phyloP scores from a whole-genome alignment of 257 asterid species.

The Buddleja alternifolia region DNA sequence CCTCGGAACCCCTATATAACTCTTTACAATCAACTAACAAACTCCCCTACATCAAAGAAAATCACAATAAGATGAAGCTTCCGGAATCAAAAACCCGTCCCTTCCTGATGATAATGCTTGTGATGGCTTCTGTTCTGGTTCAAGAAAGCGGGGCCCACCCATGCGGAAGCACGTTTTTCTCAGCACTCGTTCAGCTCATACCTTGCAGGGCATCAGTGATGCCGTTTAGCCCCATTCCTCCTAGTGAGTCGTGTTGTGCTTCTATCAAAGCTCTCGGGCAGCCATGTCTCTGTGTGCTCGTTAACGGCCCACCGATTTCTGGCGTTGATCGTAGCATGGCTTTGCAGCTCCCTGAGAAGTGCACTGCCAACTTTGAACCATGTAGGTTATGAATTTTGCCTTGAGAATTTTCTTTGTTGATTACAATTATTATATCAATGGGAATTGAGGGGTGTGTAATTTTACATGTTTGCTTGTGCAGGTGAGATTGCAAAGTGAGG shows the following conservation, averaged over 20 bases:
- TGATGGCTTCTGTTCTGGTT: conserved; percentile 27
- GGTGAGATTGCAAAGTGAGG: conserved; percentile 51
- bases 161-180: conserved; percentile 74
- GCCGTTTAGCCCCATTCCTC: conserved; percentile 69
- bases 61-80: conserved; percentile 37
- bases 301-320: conserved; percentile 92
- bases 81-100: conserved; percentile 18
- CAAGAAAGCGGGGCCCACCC: conserved; percentile 48
- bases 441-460: background rate
- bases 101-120: conserved; percentile 38
- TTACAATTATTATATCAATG: background rate
- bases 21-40: too few species aligned
- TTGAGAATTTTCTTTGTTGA: background rate
- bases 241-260: conserved; percentile 81
- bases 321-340: conserved; percentile 87
- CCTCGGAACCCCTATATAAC: too few species aligned
- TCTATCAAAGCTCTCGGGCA: conserved; percentile 89
- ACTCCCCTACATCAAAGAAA: background rate
- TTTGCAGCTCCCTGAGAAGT: conserved; percentile 82
- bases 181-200: conserved; percentile 81
- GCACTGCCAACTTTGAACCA: conserved; percentile 83
- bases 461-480: conserved; percentile 31
- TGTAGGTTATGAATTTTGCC: conserved; percentile 37
- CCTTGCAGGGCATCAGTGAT: conserved; percentile 90
- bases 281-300: conserved; percentile 82